Conservation (phyloP, 352 stramenopile genomes). For the Phytopythium oedochilum region DNA sequence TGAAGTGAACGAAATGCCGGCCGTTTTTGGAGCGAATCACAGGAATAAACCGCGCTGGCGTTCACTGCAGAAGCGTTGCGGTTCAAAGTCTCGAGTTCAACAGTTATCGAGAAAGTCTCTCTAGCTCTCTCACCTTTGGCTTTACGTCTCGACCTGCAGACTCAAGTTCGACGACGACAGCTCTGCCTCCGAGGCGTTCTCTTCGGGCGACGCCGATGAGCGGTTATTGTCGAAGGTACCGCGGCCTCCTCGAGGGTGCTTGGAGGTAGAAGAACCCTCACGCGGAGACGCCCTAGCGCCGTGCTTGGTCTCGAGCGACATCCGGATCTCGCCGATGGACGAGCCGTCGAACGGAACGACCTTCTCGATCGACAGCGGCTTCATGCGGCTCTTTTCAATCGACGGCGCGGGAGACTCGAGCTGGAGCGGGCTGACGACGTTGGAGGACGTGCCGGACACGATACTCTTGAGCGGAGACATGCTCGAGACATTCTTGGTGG, state of each 20-base stretch:
- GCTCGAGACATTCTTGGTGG: conserved; percentile 5
- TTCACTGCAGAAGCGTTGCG: no score
- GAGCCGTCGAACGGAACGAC: conserved; percentile 44
- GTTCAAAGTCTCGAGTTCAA: no score
- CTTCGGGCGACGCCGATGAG: conserved; percentile 28
- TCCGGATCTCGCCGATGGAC: conserved; percentile 57
- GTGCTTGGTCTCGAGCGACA: conserved; percentile 52
- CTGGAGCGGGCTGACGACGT: conserved; percentile 28
- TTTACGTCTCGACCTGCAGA: neutral
- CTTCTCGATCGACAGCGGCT: conserved; percentile 11
- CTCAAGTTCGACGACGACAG: neutral
- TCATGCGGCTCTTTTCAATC: conserved; percentile 24
- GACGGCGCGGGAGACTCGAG: conserved; percentile 16
- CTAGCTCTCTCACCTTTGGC: no score
- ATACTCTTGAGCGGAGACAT: conserved; percentile 26
- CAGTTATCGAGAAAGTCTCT: no score
- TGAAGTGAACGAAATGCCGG: neutral
- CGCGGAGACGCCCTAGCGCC: conserved; percentile 6
- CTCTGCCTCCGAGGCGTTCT: conserved; percentile 16
- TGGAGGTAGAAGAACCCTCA: conserved; percentile 13
- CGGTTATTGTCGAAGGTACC: conserved; percentile 41
- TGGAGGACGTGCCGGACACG: conserved; percentile 3
- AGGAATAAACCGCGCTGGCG: no score
- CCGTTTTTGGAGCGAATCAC: neutral
- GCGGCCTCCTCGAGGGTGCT: conserved; percentile 11